Percentiles rank a stretch among this genome's conserved stretches.
These are phyloP conservation scores for Penicillium vulpinum DNA, from an alignment of 2,329 filamentous ascomycete genomes.

Conservation along the genomic window DNA sequence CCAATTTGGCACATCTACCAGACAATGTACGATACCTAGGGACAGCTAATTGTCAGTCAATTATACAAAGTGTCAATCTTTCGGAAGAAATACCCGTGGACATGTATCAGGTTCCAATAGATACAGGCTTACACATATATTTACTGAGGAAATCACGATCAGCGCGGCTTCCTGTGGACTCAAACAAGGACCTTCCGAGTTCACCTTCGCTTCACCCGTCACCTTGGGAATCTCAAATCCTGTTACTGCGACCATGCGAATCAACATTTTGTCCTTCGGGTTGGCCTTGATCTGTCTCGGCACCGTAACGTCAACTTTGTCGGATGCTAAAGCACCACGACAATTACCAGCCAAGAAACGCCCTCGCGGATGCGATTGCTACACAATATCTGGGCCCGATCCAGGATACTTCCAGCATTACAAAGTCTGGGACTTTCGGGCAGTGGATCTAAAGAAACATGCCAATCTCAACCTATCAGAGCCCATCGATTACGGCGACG, in stretches of 20 bases:
- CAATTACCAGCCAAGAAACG: constrained; percentile 2
- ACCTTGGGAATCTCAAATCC: neutral
- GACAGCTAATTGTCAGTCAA: neutral
- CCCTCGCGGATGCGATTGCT: constrained; percentile 47
- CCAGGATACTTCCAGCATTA: constrained; percentile 53
- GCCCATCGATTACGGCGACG: constrained; percentile 22
- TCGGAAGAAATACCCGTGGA: neutral
- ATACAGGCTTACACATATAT: neutral
- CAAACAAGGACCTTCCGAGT: neutral
- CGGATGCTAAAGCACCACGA: neutral
- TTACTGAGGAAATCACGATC: neutral
- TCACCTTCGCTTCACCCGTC: neutral
- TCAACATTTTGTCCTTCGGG: neutral
- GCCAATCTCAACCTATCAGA: constrained; percentile 8
- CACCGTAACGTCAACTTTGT: neutral
- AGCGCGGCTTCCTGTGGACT: neutral
- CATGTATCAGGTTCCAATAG: too few relatives aligned
- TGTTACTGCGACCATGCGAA: constrained; percentile 13
- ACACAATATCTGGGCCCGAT: constrained; percentile 45
- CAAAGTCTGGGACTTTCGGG: constrained; percentile 54
- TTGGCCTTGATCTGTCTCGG: constrained; percentile 8
- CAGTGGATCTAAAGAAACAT: constrained; percentile 38
- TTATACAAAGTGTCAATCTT: neutral
- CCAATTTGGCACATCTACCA: constrained; percentile 23
- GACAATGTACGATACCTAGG: neutral